Evolutionary conservation across 2,329 filamentous ascomycete genomes (phyloP), one percentile per base, ranked within the genome.

Genomic region (Colletotrichum acutatum): DNA sequence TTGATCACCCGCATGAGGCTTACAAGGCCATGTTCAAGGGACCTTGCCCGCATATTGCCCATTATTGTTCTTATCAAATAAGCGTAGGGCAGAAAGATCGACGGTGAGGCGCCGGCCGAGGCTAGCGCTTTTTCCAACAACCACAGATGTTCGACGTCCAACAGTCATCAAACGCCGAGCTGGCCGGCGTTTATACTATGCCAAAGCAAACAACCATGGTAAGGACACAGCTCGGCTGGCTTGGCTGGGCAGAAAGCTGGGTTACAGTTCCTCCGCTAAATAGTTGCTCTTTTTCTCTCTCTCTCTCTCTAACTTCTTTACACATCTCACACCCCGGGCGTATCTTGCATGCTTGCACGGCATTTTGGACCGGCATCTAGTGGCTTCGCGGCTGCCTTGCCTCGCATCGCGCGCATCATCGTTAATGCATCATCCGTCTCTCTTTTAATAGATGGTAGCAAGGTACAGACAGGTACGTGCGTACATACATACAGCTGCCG

Each of bases 1-100:
- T 22, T 28, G 62, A 56, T 72, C 70, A 72, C 66, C 70, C n/a
- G 70, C 60, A 72, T 72, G 49, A 70, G 62, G 70, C 66, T 70
- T 61, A 53, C 61, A 63, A 53, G 46, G 2, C 54, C 30, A 60
- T 34, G 30, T 26, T n/a, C 42, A 37, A n/a, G 34, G 24, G 32
- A 32, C 24, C 53, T 64, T 59, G 70, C 32, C 52, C 30, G 22
- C 30, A 24, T 54, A 32, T n/a, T 24, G 62, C 22, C n/a, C 16
- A 14, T 34, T 26, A 22, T 37, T 63, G 7, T 49, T 56, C 53
- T 56, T 56, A 52, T 49, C 66, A 65, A 66, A 70, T 61, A 65
- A 72, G 46, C 70, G 56, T 72, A 70, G 66, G 70, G 70, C 70
- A 70, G 53, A 54, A 65, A 65, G 70, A 72, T 72, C 70, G 70